Conservation (phyloP, 1,284 basidiomycete genomes). For the Bjerkandera adusta region DNA sequence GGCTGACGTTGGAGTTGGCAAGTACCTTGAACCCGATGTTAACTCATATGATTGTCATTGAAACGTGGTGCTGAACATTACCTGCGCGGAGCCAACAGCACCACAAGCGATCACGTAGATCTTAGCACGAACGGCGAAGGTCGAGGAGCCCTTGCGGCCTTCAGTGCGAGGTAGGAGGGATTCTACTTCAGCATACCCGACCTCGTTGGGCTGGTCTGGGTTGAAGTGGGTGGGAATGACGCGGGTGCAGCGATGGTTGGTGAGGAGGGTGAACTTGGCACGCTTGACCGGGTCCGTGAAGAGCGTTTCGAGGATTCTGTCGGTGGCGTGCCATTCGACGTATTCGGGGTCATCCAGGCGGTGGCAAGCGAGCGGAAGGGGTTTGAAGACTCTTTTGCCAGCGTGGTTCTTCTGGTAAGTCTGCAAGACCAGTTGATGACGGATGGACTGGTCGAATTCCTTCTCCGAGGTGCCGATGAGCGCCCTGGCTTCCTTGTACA, state of each 20-base stretch:
- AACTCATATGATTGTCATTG: background rate
- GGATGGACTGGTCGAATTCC: slow-evolving; percentile 28
- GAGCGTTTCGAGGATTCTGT: slow-evolving; percentile 23
- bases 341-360: slow-evolving; percentile 23
- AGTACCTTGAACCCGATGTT: too few relatives aligned
- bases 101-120: slow-evolving; percentile 23
- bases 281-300: slow-evolving; percentile 11
- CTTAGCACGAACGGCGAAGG: slow-evolving; percentile 15
- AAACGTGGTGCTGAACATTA: background rate
- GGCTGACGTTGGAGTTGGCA: slow-evolving; percentile 17
- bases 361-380: slow-evolving; percentile 29
- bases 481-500: slow-evolving; percentile 23
- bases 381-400: slow-evolving; percentile 19
- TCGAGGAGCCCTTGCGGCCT: background rate
- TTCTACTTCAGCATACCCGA: slow-evolving; percentile 14
- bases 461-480: slow-evolving; percentile 25
- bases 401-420: slow-evolving; percentile 18
- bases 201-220: background rate
- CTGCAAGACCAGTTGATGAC: slow-evolving; percentile 28
- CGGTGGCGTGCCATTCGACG: slow-evolving; percentile 29
- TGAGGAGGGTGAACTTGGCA: slow-evolving; percentile 19
- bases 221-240: slow-evolving; percentile 1
- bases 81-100: slow-evolving; percentile 24
- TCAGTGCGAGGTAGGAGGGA: slow-evolving; percentile 11
- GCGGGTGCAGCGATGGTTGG: slow-evolving; percentile 21